These are phyloP conservation scores for Venturia aucupariae DNA, from an alignment of 2,329 filamentous ascomycete species.

Conservation along the genomic window DNA sequence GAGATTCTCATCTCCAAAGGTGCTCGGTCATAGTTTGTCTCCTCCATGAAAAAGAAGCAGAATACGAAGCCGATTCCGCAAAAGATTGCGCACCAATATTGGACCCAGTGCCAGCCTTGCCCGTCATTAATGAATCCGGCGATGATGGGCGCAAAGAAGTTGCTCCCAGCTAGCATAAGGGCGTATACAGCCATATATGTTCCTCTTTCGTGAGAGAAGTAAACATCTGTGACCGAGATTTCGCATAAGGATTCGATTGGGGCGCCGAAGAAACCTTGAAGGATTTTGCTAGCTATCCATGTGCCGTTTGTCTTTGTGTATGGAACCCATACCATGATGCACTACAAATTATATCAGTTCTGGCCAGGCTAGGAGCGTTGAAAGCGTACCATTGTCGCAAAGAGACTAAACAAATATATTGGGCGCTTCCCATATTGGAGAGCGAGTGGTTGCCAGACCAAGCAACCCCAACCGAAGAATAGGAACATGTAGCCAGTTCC, in stretches of 20 bases:
- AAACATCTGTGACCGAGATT: slow-evolving; percentile 15
- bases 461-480: slow-evolving; percentile 41
- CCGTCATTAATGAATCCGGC: slow-evolving; percentile 28
- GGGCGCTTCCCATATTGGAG: slow-evolving; percentile 43
- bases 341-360: not conserved
- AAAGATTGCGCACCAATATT: slow-evolving; percentile 12
- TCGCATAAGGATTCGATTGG: slow-evolving; percentile 20
- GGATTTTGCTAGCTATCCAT: slow-evolving; percentile 15
- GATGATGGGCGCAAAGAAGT: slow-evolving; percentile 30
- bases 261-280: slow-evolving; percentile 20
- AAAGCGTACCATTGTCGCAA: slow-evolving; percentile 27
- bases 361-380: not conserved
- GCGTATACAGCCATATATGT: slow-evolving; percentile 23
- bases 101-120: slow-evolving; percentile 19
- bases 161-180: slow-evolving; percentile 25
- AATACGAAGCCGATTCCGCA: slow-evolving; percentile 28
- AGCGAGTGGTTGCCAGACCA: slow-evolving; percentile 46
- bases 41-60: slow-evolving; percentile 51
- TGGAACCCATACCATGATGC: slow-evolving; percentile 11
- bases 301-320: slow-evolving; percentile 11
- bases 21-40: slow-evolving; percentile 40
- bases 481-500: slow-evolving; percentile 46
- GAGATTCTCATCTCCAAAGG: slow-evolving; percentile 20
- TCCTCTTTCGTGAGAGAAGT: slow-evolving; percentile 17
- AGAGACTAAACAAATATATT: slow-evolving; percentile 37